phyloP scores from a whole-genome alignment of 164 flowering plant species.

The Cinnamomum chago region DNA sequence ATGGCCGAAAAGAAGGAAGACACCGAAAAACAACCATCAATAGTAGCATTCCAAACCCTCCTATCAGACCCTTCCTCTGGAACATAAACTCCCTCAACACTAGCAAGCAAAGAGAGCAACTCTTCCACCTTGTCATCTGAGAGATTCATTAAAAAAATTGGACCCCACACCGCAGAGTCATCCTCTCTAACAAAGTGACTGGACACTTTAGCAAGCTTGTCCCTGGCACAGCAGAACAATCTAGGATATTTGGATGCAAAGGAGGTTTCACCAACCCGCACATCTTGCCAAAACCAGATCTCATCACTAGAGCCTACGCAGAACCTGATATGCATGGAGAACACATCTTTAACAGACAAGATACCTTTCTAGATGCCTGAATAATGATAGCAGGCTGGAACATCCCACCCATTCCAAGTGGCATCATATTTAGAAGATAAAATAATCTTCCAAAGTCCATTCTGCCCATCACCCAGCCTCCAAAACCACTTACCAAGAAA shows the following conservation, averaged over 20 bases:
- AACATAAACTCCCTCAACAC: not conserved
- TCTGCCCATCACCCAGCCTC: not conserved
- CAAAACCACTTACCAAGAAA: too few relatives aligned
- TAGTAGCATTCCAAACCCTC: not conserved
- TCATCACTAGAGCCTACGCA: not conserved
- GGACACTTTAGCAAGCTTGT: not conserved
- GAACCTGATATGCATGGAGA: not conserved
- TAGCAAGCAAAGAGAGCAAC: not conserved
- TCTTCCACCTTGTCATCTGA: not conserved
- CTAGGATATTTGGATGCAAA: not conserved
- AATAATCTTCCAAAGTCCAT: too few relatives aligned
- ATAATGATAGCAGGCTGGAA: too few relatives aligned
- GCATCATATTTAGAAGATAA: too few relatives aligned
- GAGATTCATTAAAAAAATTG: not conserved
- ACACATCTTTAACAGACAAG: not conserved
- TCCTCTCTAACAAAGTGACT: not conserved
- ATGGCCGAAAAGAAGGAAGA: not conserved
- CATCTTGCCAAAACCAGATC: not conserved
- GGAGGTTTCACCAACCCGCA: not conserved
- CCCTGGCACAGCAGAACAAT: not conserved
- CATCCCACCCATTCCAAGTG: too few relatives aligned
- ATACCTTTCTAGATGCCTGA: not conserved
- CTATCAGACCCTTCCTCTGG: not conserved
- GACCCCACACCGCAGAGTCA: not conserved
- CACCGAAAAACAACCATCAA: not conserved